Evolutionary conservation across 208 protist species (phyloP).

Genomic region (Trypanosoma melophagium): DNA sequence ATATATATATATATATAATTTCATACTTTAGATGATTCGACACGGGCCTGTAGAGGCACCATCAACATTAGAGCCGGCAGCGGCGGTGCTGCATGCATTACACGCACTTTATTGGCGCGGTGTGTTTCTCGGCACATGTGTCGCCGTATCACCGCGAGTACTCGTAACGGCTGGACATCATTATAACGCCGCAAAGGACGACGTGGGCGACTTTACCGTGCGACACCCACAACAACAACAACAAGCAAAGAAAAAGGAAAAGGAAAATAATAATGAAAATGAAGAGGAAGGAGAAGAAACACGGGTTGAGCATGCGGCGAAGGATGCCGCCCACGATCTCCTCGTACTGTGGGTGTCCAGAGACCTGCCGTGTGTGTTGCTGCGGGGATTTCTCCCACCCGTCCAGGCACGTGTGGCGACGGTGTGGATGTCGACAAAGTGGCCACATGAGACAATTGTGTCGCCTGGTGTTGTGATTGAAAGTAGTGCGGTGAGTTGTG

Average conservation of each 20-base stretch:
- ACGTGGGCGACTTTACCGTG: conserved; percentile 79
- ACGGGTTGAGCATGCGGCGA: conserved; percentile 57
- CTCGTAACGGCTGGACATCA: conserved; percentile 80
- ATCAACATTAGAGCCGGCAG: conserved; percentile 34
- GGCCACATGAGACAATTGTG: conserved; percentile 71
- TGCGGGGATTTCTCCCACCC: conserved; percentile 72
- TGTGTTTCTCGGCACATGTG: conserved; percentile 72
- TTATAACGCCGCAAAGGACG: conserved; percentile 73
- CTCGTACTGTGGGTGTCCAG: conserved; percentile 68
- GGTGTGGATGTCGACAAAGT: conserved; percentile 75
- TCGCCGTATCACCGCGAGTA: conserved; percentile 58
- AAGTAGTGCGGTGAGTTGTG: conserved; percentile 46
- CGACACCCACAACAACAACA: conserved; percentile 12
- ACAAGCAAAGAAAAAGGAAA: conserved; percentile 11
- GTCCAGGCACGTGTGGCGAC: conserved; percentile 59
- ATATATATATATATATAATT: too few relatives aligned
- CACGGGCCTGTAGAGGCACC: conserved; percentile 49
- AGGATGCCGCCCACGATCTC: conserved; percentile 60
- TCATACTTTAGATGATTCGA: conserved; percentile 38
- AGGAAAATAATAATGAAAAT: too few relatives aligned
- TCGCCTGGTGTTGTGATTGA: conserved; percentile 82
- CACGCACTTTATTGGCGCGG: conserved; percentile 80
- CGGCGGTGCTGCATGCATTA: conserved; percentile 36
- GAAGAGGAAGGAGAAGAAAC: conserved; percentile 20
- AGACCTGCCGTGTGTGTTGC: conserved; percentile 30